Percentiles rank a stretch among this genome's conserved stretches.
Conservation (phyloP, 495 filamentous ascomycete genomes). For the Penicillium pancosmium region DNA sequence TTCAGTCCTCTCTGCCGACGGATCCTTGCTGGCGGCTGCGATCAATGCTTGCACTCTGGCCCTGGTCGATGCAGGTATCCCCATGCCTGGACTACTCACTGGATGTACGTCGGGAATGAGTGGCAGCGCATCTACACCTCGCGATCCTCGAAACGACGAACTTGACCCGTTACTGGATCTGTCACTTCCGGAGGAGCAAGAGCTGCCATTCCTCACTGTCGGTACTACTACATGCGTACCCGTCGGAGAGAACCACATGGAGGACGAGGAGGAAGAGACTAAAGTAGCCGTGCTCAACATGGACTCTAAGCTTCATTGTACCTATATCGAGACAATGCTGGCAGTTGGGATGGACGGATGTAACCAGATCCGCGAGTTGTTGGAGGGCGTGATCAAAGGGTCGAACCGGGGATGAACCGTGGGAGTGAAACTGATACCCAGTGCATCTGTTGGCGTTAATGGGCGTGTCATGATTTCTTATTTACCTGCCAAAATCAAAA, state of each 20-base stretch:
- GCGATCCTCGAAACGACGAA: constrained; percentile 60
- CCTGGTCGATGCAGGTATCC: constrained; percentile 90
- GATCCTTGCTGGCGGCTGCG: constrained; percentile 83
- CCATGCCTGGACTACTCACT: constrained; percentile 88
- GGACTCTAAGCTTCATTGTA: constrained; percentile 78
- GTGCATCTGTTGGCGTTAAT: constrained; percentile 12
- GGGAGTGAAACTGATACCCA: constrained; percentile 26
- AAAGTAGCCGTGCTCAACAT: constrained; percentile 78
- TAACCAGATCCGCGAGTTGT: constrained; percentile 75
- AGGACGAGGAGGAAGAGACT: constrained; percentile 54
- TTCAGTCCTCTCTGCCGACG: constrained; percentile 88
- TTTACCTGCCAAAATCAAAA: background rate
- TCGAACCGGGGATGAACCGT: constrained; percentile 27
- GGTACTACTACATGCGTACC: constrained; percentile 67
- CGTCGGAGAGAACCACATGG: constrained; percentile 39
- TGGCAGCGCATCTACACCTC: constrained; percentile 55
- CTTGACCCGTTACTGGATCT: constrained; percentile 89
- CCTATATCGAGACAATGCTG: constrained; percentile 85
- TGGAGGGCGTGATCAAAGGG: constrained; percentile 60
- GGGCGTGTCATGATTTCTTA: constrained; percentile 2
- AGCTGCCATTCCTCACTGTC: constrained; percentile 86
- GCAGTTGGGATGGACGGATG: constrained; percentile 92
- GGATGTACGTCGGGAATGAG: constrained; percentile 86
- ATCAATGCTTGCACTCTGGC: constrained; percentile 93
- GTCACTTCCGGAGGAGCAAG: constrained; percentile 83